phyloP scores from a whole-genome alignment of 768 basidiomycete species.

The Mrakia hoshinonis region DNA sequence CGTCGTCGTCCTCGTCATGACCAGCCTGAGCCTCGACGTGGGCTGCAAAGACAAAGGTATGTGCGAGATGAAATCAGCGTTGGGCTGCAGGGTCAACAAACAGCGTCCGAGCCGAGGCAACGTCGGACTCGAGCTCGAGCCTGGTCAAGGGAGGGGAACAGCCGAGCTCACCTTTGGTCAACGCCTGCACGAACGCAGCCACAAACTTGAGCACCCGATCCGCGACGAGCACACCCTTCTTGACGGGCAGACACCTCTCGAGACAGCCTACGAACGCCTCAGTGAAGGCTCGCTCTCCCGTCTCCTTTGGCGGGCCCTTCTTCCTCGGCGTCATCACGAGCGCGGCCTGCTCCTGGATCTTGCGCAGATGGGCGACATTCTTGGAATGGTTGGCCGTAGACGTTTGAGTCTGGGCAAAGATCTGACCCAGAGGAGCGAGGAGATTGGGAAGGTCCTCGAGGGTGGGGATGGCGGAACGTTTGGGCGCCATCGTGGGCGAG shows the following conservation, averaged over 20 bases:
- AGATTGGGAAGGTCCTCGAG: conserved; percentile 32
- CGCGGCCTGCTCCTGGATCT: conserved; percentile 44
- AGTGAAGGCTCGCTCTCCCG: conserved; percentile 71
- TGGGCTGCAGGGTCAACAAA: neutral
- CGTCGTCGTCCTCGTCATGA: conserved; percentile 38
- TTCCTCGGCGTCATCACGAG: conserved; percentile 40
- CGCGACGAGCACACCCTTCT: conserved; percentile 68
- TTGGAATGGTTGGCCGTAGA: conserved; percentile 77
- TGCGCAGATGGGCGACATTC: conserved; percentile 73
- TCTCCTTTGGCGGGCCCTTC: conserved; percentile 51
- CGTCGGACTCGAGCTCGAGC: neutral
- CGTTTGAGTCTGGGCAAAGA: conserved; percentile 70
- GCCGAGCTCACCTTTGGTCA: conserved; percentile 58
- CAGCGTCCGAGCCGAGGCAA: neutral
- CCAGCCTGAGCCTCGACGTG: neutral
- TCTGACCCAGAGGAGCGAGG: conserved; percentile 48
- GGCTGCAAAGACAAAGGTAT: neutral
- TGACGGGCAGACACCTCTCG: conserved; percentile 55
- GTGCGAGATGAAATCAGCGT: neutral
- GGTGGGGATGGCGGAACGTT: neutral
- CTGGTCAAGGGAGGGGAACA: neutral
- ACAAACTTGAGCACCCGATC: conserved; percentile 76
- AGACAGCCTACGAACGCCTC: conserved; percentile 56
- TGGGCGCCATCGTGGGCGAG: neutral
- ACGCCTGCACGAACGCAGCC: conserved; percentile 63